Evolutionary conservation across 1,284 basidiomycete species (phyloP).

Genomic region (Flammula alnicola): DNA sequence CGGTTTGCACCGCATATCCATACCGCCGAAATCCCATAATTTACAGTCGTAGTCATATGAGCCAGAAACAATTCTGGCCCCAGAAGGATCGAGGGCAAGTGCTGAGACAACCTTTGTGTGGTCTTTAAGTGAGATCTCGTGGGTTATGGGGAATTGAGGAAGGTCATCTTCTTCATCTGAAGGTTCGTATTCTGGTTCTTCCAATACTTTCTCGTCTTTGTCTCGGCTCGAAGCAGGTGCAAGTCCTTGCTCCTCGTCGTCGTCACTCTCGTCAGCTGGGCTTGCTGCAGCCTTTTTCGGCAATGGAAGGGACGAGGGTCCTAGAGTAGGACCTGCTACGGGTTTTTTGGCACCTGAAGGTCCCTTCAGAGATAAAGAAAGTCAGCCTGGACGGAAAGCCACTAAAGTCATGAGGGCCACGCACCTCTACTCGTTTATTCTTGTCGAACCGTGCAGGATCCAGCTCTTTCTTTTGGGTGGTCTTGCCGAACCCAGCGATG

Average conservation of each 20-base stretch:
- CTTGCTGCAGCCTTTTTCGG: slow-evolving; percentile 22
- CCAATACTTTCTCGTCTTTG: slow-evolving; percentile 40
- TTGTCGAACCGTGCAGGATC: slow-evolving; percentile 77
- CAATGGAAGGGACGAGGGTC: slow-evolving; percentile 10
- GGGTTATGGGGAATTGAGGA: slow-evolving; percentile 78
- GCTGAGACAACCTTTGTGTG: slow-evolving; percentile 96
- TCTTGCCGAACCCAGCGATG: slow-evolving; percentile 79
- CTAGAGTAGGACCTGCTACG: slow-evolving; percentile 12
- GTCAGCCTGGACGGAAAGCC: neutral
- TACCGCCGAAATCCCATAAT: slow-evolving; percentile 99
- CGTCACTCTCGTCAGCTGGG: too few species aligned
- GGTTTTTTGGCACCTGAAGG: slow-evolving; percentile 11
- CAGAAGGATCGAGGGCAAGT: slow-evolving; percentile 89
- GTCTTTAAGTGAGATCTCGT: slow-evolving; percentile 90
- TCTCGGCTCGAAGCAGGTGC: slow-evolving; percentile 28
- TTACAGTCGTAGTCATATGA: slow-evolving; percentile 98
- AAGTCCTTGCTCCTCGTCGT: slow-evolving; percentile 33
- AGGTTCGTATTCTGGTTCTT: slow-evolving; percentile 71
- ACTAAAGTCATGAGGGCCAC: slow-evolving; percentile 18
- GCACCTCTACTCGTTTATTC: slow-evolving; percentile 62
- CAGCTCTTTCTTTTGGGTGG: slow-evolving; percentile 63
- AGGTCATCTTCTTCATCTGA: slow-evolving; percentile 54
- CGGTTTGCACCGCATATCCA: slow-evolving; percentile 88
- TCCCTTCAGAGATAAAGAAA: slow-evolving; percentile 4
- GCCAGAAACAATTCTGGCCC: slow-evolving; percentile 89